phyloP scores from a whole-genome alignment of 306 rosid genomes.

The Ammopiptanthus mongolicus region DNA sequence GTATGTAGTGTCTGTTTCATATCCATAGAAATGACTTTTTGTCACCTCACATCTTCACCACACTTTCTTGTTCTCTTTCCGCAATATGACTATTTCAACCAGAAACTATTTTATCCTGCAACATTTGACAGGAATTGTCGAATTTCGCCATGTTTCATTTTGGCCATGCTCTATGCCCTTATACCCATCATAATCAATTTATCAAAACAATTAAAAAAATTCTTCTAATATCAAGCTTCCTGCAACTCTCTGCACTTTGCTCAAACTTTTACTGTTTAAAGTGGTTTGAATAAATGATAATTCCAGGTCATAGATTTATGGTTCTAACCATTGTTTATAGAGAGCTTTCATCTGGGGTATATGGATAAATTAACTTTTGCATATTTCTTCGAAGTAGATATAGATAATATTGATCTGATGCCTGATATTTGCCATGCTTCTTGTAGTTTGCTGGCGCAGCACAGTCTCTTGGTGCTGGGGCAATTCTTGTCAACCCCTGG shows the following conservation, averaged over 20 bases:
- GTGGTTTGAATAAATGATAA: not conserved
- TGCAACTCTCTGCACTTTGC: not conserved
- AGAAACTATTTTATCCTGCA: not conserved
- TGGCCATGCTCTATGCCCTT: not conserved
- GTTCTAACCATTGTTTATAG: not conserved
- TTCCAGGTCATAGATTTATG: not conserved
- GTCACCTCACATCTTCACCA: not conserved
- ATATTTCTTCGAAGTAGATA: too few species aligned
- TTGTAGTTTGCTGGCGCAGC: conserved; percentile 99
- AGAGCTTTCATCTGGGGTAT: not conserved
- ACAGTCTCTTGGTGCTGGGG: conserved; percentile 97
- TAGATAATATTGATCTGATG: conserved; percentile 11
- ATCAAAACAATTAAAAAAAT: not conserved
- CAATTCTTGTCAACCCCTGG: conserved; percentile 93
- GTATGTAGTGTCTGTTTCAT: not conserved
- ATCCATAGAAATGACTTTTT: not conserved
- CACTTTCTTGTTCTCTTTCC: not conserved
- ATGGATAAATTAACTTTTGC: not conserved
- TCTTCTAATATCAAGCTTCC: not conserved
- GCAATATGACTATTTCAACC: not conserved
- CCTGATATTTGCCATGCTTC: conserved; percentile 12
- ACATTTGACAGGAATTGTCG: not conserved
- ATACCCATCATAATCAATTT: not conserved
- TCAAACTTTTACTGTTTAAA: not conserved
- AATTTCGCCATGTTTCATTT: not conserved